Percentiles rank a stretch among this genome's conserved stretches.
Evolutionary conservation across 2,329 filamentous ascomycete species (phyloP).

Genomic region (Microcyclospora pomicola): DNA sequence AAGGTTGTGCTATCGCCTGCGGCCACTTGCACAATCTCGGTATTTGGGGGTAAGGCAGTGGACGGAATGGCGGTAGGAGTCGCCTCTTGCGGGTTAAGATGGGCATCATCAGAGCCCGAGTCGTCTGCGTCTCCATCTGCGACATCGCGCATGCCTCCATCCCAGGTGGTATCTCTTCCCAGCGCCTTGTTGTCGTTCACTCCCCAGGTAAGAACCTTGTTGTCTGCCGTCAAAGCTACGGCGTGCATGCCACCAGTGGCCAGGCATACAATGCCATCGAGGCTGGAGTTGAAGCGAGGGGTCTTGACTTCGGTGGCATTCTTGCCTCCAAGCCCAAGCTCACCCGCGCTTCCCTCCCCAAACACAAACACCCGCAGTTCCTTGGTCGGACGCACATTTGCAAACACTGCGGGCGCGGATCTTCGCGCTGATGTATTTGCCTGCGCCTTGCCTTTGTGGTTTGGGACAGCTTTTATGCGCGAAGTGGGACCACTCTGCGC

Average conservation of each 20-base stretch:
- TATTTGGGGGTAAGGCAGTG: slow-evolving; percentile 37
- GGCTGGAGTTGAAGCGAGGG: slow-evolving; percentile 52
- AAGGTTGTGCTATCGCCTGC: slow-evolving; percentile 66
- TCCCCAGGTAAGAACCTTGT: slow-evolving; percentile 74
- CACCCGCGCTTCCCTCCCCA: slow-evolving; percentile 65
- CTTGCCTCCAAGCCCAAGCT: slow-evolving; percentile 62
- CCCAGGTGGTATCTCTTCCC: slow-evolving; percentile 58
- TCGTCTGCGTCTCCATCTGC: slow-evolving; percentile 41
- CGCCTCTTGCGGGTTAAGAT: slow-evolving; percentile 46
- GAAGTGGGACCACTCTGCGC: too few relatives aligned
- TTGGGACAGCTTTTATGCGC: too few relatives aligned
- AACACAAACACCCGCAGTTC: slow-evolving; percentile 65
- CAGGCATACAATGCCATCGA: slow-evolving; percentile 57
- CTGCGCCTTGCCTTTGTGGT: too few relatives aligned
- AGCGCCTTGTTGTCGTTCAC: slow-evolving; percentile 77
- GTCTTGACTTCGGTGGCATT: slow-evolving; percentile 59
- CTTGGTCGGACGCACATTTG: slow-evolving; percentile 34
- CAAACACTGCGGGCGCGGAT: too few relatives aligned
- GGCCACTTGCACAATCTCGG: slow-evolving; percentile 52
- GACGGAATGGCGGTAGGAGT: slow-evolving; percentile 3
- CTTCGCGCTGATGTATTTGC: too few relatives aligned
- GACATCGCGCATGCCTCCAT: slow-evolving; percentile 45
- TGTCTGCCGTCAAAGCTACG: slow-evolving; percentile 61
- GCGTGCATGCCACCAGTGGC: slow-evolving; percentile 74
- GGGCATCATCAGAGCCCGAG: slow-evolving; percentile 39